Evolutionary conservation across 2,329 filamentous ascomycete species (phyloP).

Genomic region (Penicillium italicum): DNA sequence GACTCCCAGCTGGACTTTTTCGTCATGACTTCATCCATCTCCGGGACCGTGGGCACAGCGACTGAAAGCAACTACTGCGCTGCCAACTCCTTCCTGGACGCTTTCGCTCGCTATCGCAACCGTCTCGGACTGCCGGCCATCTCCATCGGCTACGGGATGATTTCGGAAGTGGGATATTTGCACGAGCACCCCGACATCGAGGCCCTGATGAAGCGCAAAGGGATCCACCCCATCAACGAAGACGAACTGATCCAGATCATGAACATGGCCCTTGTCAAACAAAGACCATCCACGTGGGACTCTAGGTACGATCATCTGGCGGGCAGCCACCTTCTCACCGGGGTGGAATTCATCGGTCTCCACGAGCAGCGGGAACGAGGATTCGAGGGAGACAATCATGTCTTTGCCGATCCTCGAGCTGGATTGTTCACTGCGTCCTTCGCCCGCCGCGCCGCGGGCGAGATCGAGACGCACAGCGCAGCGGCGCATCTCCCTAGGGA

Average conservation of each 20-base stretch:
- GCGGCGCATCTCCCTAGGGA: background rate
- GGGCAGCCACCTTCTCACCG: conserved; percentile 4
- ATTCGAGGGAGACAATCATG: conserved; percentile 5
- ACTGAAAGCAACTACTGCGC: conserved; percentile 36
- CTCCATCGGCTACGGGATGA: conserved; percentile 34
- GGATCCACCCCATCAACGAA: conserved; percentile 36
- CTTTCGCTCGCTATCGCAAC: conserved; percentile 30
- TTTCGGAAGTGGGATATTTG: conserved; percentile 36
- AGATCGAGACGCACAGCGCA: background rate
- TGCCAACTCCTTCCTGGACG: conserved; percentile 36
- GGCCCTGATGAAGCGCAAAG: conserved; percentile 34
- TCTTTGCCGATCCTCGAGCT: conserved; percentile 5
- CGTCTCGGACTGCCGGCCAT: conserved; percentile 28
- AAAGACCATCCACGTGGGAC: background rate
- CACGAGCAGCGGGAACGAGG: background rate
- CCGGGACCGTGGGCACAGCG: conserved; percentile 31
- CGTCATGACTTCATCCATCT: conserved; percentile 27
- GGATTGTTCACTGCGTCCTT: background rate
- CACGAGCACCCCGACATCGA: conserved; percentile 39
- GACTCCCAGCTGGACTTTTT: conserved; percentile 31
- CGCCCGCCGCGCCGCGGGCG: background rate
- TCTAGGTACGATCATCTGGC: background rate
- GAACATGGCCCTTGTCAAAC: background rate
- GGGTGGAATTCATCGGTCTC: background rate
- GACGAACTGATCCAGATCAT: conserved; percentile 29